Conservation (phyloP, 2,329 filamentous ascomycete genomes). For the Ophiobolus disseminans region DNA sequence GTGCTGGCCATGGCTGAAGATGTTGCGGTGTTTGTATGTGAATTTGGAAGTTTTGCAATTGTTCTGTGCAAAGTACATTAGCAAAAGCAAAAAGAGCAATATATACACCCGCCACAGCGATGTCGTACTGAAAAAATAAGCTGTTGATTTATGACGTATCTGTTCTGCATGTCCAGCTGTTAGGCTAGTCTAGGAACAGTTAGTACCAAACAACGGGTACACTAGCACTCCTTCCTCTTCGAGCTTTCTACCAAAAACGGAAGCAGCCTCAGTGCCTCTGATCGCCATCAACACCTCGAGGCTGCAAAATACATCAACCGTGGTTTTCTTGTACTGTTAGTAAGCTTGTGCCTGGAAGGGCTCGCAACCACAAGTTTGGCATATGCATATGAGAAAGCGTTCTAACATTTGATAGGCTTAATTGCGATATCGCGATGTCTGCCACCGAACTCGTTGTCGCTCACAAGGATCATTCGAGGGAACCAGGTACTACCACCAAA, state of each 20-base stretch:
- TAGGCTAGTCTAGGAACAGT: neutral
- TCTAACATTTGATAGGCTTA: neutral
- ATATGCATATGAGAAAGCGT: too few species aligned
- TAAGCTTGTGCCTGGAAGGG: too few species aligned
- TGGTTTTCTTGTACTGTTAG: too few species aligned
- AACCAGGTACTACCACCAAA: neutral
- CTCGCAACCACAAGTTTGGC: too few species aligned
- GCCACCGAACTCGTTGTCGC: neutral
- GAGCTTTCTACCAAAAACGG: too few species aligned
- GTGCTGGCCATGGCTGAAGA: constrained; percentile 51
- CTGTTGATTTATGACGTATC: constrained; percentile 7
- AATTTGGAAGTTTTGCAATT: neutral
- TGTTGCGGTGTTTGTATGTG: neutral
- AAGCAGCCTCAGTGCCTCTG: too few species aligned
- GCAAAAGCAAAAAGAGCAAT: neutral
- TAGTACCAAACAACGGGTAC: neutral
- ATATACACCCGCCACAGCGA: neutral
- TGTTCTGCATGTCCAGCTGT: neutral
- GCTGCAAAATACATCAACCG: too few species aligned
- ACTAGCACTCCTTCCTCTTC: neutral
- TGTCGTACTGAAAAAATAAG: constrained; percentile 2
- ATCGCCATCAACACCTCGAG: too few species aligned
- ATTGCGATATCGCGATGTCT: neutral
- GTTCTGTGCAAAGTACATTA: too few species aligned
- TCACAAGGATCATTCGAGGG: neutral